Percentiles rank a stretch among this genome's conserved stretches.
These are phyloP conservation scores for Alisma plantagoaquatica DNA, from an alignment of 106 monocot species.

Conservation along the genomic window DNA sequence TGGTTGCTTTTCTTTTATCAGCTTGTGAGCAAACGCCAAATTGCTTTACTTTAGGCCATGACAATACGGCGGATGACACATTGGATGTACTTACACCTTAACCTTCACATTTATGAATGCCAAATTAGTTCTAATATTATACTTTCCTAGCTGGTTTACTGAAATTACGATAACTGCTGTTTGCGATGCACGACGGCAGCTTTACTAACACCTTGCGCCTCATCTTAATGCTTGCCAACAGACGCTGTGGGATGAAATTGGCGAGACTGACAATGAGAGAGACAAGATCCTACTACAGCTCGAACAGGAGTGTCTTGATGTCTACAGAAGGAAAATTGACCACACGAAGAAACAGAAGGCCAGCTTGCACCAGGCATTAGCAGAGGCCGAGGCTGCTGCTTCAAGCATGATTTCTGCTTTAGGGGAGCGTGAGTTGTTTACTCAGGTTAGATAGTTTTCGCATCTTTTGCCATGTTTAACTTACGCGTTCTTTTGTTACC, in stretches of 20 bases:
- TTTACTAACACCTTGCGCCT: no score
- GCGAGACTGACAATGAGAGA: conserved; percentile 64
- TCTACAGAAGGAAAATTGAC: conserved; percentile 73
- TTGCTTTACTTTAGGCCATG: neutral
- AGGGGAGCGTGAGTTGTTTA: conserved; percentile 40
- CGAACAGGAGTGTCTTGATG: conserved; percentile 76
- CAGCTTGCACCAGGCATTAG: conserved; percentile 42
- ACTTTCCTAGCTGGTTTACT: neutral
- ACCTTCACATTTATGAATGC: neutral
- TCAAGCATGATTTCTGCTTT: conserved; percentile 43
- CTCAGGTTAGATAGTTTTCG: conserved; percentile 36
- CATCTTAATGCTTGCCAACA: no score
- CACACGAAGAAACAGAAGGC: conserved; percentile 66
- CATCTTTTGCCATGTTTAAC: neutral
- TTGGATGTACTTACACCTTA: neutral
- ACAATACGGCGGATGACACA: neutral
- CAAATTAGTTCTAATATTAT: neutral
- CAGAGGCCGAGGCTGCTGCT: conserved; percentile 55
- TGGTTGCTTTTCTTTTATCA: no score
- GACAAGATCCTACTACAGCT: conserved; percentile 69
- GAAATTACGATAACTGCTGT: no score
- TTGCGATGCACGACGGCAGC: neutral
- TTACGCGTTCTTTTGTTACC: neutral
- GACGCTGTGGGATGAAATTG: conserved; percentile 86
- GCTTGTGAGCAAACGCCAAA: no score